These are phyloP conservation scores for Tagetes erecta DNA, from an alignment of 129 eudicot species.

Conservation along the genomic window DNA sequence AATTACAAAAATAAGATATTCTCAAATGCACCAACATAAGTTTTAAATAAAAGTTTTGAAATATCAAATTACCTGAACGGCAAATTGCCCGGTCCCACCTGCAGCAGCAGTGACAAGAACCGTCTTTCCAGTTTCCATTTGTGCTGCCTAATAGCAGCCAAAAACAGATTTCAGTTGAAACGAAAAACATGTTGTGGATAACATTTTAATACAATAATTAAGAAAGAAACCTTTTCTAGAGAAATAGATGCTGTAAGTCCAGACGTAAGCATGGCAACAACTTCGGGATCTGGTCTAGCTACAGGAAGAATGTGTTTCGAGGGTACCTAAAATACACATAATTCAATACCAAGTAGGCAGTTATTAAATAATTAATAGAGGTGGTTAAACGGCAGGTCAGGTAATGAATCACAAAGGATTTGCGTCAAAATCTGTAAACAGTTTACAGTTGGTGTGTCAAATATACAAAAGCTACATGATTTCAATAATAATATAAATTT, in stretches of 20 bases:
- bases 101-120: slow-evolving; percentile 99
- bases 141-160: slow-evolving; percentile 66
- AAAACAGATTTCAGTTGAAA: not conserved
- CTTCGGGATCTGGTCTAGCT: slow-evolving; percentile 94
- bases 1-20: not conserved
- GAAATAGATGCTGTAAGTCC: slow-evolving; percentile 96
- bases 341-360: not conserved
- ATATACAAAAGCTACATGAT: too few relatives aligned
- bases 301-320: slow-evolving; percentile 88
- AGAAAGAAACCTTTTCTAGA: slow-evolving; percentile 67
- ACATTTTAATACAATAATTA: not conserved
- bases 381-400: not conserved
- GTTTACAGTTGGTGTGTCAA: not conserved
- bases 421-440: not conserved
- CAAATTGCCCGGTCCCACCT: slow-evolving; percentile 98
- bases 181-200: not conserved
- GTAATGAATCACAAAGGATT: not conserved
- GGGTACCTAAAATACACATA: slow-evolving; percentile 60
- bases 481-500: too few relatives aligned
- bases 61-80: slow-evolving; percentile 70
- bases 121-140: slow-evolving; percentile 74
- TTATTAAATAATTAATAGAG: not conserved
- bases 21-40: not conserved
- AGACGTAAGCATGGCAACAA: slow-evolving; percentile 97
- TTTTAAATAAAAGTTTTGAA: not conserved